phyloP scores from a whole-genome alignment of 352 stramenopile genomes.

The Bremia lactucae region DNA sequence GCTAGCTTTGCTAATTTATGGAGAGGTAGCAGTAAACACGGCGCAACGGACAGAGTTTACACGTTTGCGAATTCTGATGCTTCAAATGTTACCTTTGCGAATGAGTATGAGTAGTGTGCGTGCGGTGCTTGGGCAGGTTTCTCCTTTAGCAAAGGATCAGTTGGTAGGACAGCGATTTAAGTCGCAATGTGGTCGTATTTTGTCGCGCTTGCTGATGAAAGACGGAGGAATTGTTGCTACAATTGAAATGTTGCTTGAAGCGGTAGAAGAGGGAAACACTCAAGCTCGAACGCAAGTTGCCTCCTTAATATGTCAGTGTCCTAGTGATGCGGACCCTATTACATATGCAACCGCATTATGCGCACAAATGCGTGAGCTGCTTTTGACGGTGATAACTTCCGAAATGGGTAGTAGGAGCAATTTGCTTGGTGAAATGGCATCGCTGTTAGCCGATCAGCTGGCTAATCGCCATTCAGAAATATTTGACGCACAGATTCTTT shows the following conservation, averaged over 20 bases:
- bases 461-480: constrained; percentile 25
- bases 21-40: constrained; percentile 20
- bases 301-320: constrained; percentile 64
- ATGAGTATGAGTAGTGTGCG: constrained; percentile 70
- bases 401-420: constrained; percentile 49
- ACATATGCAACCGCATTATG: constrained; percentile 42
- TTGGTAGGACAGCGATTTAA: constrained; percentile 40
- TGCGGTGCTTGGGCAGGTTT: constrained; percentile 44
- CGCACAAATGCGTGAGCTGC: constrained; percentile 39
- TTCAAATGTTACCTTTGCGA: constrained; percentile 46
- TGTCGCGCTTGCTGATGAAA: constrained; percentile 56
- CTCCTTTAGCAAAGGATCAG: constrained; percentile 4
- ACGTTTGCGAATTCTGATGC: constrained; percentile 26
- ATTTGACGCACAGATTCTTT: constrained; percentile 49
- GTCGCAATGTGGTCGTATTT: constrained; percentile 37
- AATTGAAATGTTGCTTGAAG: constrained; percentile 71
- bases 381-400: constrained; percentile 29
- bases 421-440: constrained; percentile 59
- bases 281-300: constrained; percentile 76
- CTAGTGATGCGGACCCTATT: constrained; percentile 24
- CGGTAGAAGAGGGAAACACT: constrained; percentile 76
- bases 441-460: constrained; percentile 50
- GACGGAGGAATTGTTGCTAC: constrained; percentile 64
- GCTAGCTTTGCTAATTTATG: constrained; percentile 55
- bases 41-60: constrained; percentile 21